Base-by-base conservation (phyloP, 371 early-diverging fungal species). In the Gilbertella persicaria region DNA sequence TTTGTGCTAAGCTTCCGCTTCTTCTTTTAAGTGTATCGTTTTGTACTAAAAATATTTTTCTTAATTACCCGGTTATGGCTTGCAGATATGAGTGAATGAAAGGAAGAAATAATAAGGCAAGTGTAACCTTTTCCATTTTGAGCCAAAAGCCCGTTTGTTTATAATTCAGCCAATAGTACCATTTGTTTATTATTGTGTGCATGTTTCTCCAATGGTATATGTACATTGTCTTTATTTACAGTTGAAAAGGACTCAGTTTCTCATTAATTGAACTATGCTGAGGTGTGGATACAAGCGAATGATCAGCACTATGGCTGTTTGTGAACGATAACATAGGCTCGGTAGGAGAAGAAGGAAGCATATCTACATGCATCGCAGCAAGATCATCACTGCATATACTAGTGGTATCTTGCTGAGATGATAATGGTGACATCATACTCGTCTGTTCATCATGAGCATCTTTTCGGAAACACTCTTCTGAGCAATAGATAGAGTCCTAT, bases 401-500 rank as follows among this genome's bases (percentile, higher is more conserved):
- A 19, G 43, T 53, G 12, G 17, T 53, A 16, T 17, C n/a, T 17
- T 20, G 8, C 12, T 17, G 19, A 21, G 23, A 10, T 21, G 33
- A 23, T 20, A 30, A 24, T 1, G 28, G 17, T 7, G 25, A 33
- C 25, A 37, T 60, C 47, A 17, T 45, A 51, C 14, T 10, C 16
- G 17, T 33, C 13, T 33, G 33, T 6, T 8, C 10, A 9, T 5
- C 8, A 2, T 2, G 33, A 9, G 64, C 64, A 24, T 67, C 67
- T 30, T 35, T 45, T 41, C 29, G 50, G 20, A 52, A 45, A 23
- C 67, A 67, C 24, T 48, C 53, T 39, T 67, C 67, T 39, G 60
- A 60, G 19, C 67, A 67, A 46, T 67, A 67, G 9, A 67, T 55
- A 2, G 60, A 53, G 21, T 60, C 46, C 67, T 67, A n/a, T n/a